These are phyloP conservation scores for Pichia kluyveri DNA, from an alignment of 805 yeast genomes.

Conservation along the genomic window DNA sequence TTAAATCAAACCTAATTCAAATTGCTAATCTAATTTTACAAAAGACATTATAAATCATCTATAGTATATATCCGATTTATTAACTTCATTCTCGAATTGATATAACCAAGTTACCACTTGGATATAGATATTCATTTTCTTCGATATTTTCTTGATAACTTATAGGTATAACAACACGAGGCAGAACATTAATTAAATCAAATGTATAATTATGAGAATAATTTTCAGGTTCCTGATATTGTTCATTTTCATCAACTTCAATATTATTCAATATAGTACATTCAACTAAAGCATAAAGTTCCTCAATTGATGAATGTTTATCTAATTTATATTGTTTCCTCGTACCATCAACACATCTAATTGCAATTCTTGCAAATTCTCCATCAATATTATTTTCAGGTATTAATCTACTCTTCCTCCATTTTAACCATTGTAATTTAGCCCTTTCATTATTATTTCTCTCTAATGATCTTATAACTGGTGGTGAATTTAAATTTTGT, in stretches of 20 bases:
- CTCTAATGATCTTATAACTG: constrained; percentile 55
- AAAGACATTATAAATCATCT: no score
- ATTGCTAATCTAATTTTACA: no score
- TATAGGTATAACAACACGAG: constrained; percentile 37
- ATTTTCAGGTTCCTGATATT: constrained; percentile 15
- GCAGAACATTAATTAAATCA: constrained; percentile 45
- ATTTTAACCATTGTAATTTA: constrained; percentile 34
- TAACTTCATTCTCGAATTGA: constrained; percentile 5
- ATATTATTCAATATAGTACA: constrained; percentile 24
- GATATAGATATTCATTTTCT: constrained; percentile 52
- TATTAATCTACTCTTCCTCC: constrained; percentile 31
- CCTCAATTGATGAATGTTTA: constrained; percentile 41
- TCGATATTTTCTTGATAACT: constrained; percentile 44
- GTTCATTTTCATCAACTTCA: constrained; percentile 24
- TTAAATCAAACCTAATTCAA: background rate
- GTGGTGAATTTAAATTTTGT: background rate
- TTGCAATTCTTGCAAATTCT: constrained; percentile 52
- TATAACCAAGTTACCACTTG: constrained; percentile 52
- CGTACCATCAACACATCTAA: constrained; percentile 55
- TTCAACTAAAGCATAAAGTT: constrained; percentile 66
- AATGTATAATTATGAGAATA: constrained; percentile 43
- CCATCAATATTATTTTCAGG: constrained; percentile 15
- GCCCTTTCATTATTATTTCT: constrained; percentile 4
- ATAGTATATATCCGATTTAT: no score
- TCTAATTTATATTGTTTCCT: constrained; percentile 45